Base-by-base conservation (phyloP, 306 rosid species). In the Cicer cuneatum region DNA sequence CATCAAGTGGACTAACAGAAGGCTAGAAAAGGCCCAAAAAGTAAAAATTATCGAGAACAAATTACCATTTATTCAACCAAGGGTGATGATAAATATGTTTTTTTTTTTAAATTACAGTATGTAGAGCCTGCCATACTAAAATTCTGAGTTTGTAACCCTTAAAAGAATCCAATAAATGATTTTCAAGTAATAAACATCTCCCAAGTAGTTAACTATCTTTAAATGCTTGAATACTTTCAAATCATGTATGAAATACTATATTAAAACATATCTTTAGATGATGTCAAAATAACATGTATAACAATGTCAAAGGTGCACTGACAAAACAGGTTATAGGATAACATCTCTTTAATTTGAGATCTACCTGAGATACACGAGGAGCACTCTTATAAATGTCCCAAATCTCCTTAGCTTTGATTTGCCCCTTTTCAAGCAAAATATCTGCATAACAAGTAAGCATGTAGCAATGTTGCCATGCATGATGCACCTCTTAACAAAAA, bases 371-470 rank as follows among this genome's bases (percentile, higher is more conserved):
- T 75, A 86, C 78, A 66, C 80, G 89, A 70, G 91, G 90, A 63
- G 89, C 82, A 71, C 75, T 85, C 73, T 83, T 81, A 72, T 89
- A 93, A 76, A 93, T 85, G 79, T 83, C 75, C 96, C 98, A 88
- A 54, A 93, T 93, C 72, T 93, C 94, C 73, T 86, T 90, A 47
- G 98, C 94, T 80, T 82, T 52, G 61, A 91, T 93, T 77, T 84
- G 71, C 80, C 87, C 98, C 81, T 82, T 85, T 62, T 93, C 96
- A 71, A 93, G 97, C 85, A 93, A 87, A 81, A 88, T 65, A 87
- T 93, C 98, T 93, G 87, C 90, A 78, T 15, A 83, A 81, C 76
- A 83, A 69, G 69, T 69, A 71, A 49, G 61, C 54, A 74, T 53
- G 46, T 73, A 63, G 57, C 64, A 58, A 29, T 69, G 47, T 38